Conservation (phyloP, 2,329 filamentous ascomycete genomes). For the Botrytis cinerea region DNA sequence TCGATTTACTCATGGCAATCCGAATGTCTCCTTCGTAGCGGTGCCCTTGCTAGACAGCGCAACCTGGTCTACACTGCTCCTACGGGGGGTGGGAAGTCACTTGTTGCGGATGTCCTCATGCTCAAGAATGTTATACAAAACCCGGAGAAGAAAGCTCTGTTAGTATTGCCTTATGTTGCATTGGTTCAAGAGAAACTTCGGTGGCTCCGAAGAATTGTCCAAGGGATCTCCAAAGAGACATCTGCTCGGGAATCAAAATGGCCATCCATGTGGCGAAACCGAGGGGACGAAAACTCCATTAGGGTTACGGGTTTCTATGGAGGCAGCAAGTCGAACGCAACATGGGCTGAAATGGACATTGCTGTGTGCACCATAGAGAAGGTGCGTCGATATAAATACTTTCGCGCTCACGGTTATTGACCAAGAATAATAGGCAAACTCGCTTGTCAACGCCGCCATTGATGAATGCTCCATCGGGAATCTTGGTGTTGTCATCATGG, state of each 20-base stretch:
- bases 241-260: conserved; percentile 27
- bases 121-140: conserved; percentile 68
- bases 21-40: conserved; percentile 67
- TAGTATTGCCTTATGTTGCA: conserved; percentile 76
- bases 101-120: conserved; percentile 73
- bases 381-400: conserved; percentile 43
- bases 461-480: conserved; percentile 66
- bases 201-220: conserved; percentile 69
- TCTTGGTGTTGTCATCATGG: conserved; percentile 68
- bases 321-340: conserved; percentile 65
- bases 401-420: not conserved
- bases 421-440: conserved; percentile 60
- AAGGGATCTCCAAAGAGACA: conserved; percentile 51
- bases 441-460: conserved; percentile 71
- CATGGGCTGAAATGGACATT: conserved; percentile 75
- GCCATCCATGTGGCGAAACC: conserved; percentile 53
- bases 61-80: conserved; percentile 81
- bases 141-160: conserved; percentile 64
- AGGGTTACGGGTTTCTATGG: conserved; percentile 74
- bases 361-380: conserved; percentile 81
- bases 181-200: conserved; percentile 78
- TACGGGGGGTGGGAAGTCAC: conserved; percentile 75
- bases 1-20: conserved; percentile 81
- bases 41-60: conserved; percentile 63
- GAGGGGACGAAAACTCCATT: conserved; percentile 59